Conservation (phyloP, 768 basidiomycete species). For the Boletus bicolor region DNA sequence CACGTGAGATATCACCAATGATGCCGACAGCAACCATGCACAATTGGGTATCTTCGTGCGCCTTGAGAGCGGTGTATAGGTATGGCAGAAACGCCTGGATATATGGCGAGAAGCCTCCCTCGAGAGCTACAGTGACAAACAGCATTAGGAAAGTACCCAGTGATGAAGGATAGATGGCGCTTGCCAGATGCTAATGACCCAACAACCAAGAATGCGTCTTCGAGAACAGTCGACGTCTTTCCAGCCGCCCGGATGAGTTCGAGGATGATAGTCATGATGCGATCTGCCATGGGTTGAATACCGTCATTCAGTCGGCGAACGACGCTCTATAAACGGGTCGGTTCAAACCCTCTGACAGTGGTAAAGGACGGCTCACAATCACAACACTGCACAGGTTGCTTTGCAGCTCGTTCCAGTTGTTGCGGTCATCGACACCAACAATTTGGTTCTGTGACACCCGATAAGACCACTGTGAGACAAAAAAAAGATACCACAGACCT, state of each 20-base stretch:
- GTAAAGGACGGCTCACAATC: constrained; percentile 52
- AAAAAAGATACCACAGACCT: constrained; percentile 47
- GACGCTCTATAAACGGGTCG: constrained; percentile 55
- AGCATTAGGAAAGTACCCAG: neutral
- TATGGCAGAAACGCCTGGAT: constrained; percentile 81
- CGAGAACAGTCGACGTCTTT: constrained; percentile 91
- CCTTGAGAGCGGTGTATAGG: constrained; percentile 84
- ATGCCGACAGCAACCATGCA: constrained; percentile 95
- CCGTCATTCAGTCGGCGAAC: constrained; percentile 80
- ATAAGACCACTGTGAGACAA: neutral
- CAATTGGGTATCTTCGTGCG: constrained; percentile 92
- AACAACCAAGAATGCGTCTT: constrained; percentile 93
- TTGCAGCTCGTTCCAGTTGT: constrained; percentile 98
- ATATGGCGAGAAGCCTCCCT: constrained; percentile 76
- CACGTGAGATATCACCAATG: constrained; percentile 95
- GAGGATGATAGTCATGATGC: constrained; percentile 90
- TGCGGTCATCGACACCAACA: constrained; percentile 90
- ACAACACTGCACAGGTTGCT: constrained; percentile 91
- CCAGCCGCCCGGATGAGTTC: constrained; percentile 83
- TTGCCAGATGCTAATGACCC: constrained; percentile 79
- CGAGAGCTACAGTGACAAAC: constrained; percentile 53
- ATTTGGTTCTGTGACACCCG: constrained; percentile 70
- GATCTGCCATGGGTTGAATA: constrained; percentile 86
- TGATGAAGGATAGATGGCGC: constrained; percentile 12
- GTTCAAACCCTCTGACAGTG: neutral